Evolutionary conservation across 345 rosid species (phyloP).

Genomic region (Geranium brycei): DNA sequence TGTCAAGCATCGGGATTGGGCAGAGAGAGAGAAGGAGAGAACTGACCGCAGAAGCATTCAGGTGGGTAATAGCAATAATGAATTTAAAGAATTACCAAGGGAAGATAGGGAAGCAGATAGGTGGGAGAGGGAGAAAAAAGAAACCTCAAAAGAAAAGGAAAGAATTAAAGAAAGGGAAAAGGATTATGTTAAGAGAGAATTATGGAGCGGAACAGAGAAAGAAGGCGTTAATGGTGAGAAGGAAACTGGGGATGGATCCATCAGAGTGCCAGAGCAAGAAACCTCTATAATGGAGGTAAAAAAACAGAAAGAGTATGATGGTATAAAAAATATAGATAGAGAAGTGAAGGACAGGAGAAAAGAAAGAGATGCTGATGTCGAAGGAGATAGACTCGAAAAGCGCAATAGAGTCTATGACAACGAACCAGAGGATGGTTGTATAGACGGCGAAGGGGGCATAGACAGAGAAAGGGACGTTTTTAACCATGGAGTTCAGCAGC

Average conservation of each 20-base stretch:
- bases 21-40: constrained; percentile 84
- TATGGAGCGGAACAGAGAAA: constrained; percentile 52
- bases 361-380: constrained; percentile 64
- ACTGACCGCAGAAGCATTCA: constrained; percentile 58
- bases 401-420: constrained; percentile 52
- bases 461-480: constrained; percentile 81
- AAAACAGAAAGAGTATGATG: constrained; percentile 62
- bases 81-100: constrained; percentile 50
- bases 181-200: constrained; percentile 55
- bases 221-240: constrained; percentile 49
- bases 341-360: constrained; percentile 74
- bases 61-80: constrained; percentile 38
- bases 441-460: constrained; percentile 62
- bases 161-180: constrained; percentile 69
- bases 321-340: constrained; percentile 51
- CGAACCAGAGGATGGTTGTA: constrained; percentile 80
- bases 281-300: constrained; percentile 41
- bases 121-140: constrained; percentile 85
- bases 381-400: constrained; percentile 82
- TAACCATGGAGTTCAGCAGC: constrained; percentile 81
- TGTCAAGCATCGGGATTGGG: constrained; percentile 68
- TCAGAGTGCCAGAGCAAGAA: constrained; percentile 50
- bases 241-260: constrained; percentile 56
- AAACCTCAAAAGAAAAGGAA: constrained; percentile 62
- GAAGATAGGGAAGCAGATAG: constrained; percentile 79